Percentiles rank a stretch among this genome's conserved stretches.
Conservation (phyloP, 768 basidiomycete species). For the Macrolepiota fuliginosa region DNA sequence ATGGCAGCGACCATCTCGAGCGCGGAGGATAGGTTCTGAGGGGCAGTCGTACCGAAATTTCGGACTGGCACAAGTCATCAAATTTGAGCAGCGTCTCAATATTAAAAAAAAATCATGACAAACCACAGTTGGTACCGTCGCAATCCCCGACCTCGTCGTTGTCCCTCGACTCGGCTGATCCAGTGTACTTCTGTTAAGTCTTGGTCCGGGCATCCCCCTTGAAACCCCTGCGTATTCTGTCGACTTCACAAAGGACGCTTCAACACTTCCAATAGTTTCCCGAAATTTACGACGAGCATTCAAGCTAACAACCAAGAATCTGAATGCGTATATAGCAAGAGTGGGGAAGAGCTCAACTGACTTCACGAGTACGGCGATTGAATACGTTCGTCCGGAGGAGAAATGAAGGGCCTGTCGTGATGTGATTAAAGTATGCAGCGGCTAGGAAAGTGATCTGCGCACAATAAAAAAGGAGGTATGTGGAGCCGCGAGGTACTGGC, state of each 20-base stretch:
- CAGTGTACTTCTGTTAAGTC: neutral
- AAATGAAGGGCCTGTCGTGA: slow-evolving; percentile 15
- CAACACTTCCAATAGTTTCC: slow-evolving; percentile 1
- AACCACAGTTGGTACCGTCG: neutral
- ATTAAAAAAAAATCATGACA: too few relatives aligned
- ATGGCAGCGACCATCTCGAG: too few relatives aligned
- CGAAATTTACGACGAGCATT: slow-evolving; percentile 8
- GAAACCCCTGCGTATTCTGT: neutral
- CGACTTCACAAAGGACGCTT: neutral
- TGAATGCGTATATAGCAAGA: neutral
- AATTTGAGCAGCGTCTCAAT: too few relatives aligned
- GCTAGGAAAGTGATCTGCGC: neutral
- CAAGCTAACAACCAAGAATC: neutral
- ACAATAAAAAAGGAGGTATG: neutral
- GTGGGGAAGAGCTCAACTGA: neutral
- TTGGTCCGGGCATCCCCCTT: neutral
- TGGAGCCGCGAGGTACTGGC: neutral
- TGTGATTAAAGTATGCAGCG: neutral
- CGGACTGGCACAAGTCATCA: too few relatives aligned
- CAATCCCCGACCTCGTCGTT: neutral
- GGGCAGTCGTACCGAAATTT: too few relatives aligned
- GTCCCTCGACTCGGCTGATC: neutral
- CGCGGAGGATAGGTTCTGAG: too few relatives aligned
- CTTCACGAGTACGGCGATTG: slow-evolving; percentile 19
- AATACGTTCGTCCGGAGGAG: slow-evolving; percentile 19